Percentiles rank a stretch among this genome's conserved stretches.
Evolutionary conservation across 208 protist genomes (phyloP).

Genomic region (Balamuthia mandrillaris): DNA sequence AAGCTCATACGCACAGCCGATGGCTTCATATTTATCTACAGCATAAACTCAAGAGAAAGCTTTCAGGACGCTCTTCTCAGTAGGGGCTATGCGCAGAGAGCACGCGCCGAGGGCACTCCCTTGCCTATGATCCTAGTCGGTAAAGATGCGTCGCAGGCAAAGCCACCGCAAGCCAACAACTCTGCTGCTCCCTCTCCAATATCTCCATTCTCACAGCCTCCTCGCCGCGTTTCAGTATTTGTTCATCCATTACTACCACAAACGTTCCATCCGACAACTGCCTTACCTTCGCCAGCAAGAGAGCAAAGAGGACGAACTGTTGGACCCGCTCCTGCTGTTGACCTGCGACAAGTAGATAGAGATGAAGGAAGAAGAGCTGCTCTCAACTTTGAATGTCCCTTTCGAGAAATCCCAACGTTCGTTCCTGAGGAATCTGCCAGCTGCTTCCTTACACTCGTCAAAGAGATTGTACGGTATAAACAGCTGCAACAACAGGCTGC

Average conservation of each 20-base stretch:
- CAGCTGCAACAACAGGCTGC: background rate
- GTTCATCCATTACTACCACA: background rate
- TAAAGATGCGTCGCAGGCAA: background rate
- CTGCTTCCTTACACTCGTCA: conserved; percentile 7
- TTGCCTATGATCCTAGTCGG: conserved; percentile 18
- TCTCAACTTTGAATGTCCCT: conserved; percentile 13
- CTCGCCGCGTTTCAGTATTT: background rate
- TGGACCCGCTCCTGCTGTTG: background rate
- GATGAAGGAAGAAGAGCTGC: conserved; percentile 22
- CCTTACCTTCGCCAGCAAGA: background rate
- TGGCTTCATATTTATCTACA: conserved; percentile 28
- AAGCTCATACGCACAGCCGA: conserved; percentile 16
- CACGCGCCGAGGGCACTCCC: background rate
- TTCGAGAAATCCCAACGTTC: background rate
- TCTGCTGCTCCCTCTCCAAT: background rate
- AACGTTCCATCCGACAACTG: background rate
- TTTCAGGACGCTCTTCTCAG: conserved; percentile 4
- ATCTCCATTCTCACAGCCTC: too few species aligned
- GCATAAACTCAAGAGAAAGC: background rate
- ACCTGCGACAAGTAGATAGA: too few species aligned
- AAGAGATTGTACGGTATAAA: conserved; percentile 12
- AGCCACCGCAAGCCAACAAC: background rate
- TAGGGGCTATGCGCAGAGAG: background rate
- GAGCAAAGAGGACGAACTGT: background rate
- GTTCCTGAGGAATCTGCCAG: background rate